Percentiles rank a stretch among this genome's conserved stretches.
phyloP scores from a whole-genome alignment of 2,329 filamentous ascomycete species.

The Ophiosphaerella herpotricha region DNA sequence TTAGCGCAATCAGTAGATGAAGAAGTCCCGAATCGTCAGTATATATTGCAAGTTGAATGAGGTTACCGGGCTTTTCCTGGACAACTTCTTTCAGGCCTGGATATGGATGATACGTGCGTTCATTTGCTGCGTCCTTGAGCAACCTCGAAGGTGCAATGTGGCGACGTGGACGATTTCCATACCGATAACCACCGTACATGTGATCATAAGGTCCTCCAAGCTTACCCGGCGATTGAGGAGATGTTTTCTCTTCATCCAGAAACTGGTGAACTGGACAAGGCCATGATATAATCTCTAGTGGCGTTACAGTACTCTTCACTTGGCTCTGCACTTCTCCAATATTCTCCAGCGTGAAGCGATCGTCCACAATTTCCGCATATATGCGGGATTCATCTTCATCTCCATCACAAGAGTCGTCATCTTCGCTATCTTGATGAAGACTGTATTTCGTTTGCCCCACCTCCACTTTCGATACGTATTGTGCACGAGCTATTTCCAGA shows the following conservation, averaged over 20 bases:
- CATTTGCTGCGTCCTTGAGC: constrained; percentile 10
- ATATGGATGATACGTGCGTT: constrained; percentile 2
- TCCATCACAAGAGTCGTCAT: constrained; percentile 36
- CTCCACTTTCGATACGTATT: constrained; percentile 64
- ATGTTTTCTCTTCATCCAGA: constrained; percentile 6
- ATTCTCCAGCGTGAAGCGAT: constrained; percentile 75
- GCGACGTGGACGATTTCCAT: background rate
- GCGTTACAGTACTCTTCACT: constrained; percentile 67
- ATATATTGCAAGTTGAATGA: constrained; percentile 41
- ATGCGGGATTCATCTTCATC: constrained; percentile 41
- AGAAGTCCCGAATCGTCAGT: constrained; percentile 23
- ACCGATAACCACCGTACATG: background rate
- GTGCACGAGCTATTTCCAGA: constrained; percentile 70
- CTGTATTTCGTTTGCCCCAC: constrained; percentile 50
- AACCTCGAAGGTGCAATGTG: constrained; percentile 4
- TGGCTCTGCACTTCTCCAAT: constrained; percentile 71
- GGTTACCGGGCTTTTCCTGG: constrained; percentile 11
- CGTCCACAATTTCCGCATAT: constrained; percentile 62
- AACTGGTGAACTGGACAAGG: constrained; percentile 13
- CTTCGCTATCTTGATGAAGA: constrained; percentile 46
- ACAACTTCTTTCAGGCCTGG: constrained; percentile 1
- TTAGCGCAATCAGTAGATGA: constrained; percentile 17
- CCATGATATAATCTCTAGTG: constrained; percentile 58
- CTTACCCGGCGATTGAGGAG: background rate
- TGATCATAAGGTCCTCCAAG: background rate